These are phyloP conservation scores for Cercospora zeina DNA, from an alignment of 2,329 filamentous ascomycete genomes.

Conservation along the genomic window DNA sequence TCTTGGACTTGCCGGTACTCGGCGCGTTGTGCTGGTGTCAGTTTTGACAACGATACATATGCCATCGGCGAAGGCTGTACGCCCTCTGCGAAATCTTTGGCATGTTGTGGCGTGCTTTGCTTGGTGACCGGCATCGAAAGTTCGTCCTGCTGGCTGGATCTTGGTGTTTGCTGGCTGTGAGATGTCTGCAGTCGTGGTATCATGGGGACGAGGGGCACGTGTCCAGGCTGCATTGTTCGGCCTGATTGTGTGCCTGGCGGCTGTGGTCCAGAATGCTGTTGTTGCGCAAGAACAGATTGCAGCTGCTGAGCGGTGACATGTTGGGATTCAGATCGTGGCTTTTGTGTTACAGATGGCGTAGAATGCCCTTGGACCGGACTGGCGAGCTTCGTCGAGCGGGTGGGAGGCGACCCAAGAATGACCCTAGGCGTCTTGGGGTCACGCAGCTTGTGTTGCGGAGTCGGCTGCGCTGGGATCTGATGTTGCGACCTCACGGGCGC, in stretches of 20 bases:
- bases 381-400: neutral
- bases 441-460: constrained; percentile 7
- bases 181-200: neutral
- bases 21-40: constrained; percentile 39
- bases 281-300: neutral
- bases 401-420: neutral
- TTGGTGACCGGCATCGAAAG: constrained; percentile 18
- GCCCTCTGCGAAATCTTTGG: constrained; percentile 8
- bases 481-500: neutral
- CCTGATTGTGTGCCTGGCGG: neutral
- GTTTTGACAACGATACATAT: constrained; percentile 31
- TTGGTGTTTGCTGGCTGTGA: constrained; percentile 17
- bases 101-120: constrained; percentile 20
- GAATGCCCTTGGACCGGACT: neutral
- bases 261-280: constrained; percentile 1
- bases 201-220: constrained; percentile 12
- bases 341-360: neutral
- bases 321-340: neutral
- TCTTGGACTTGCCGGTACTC: constrained; percentile 36
- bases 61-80: constrained; percentile 11
- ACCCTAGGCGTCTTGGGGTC: neutral
- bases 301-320: neutral
- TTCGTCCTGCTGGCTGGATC: constrained; percentile 19
- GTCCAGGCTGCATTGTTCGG: constrained; percentile 6
- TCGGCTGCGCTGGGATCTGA: neutral